phyloP scores from a whole-genome alignment of 2,329 filamentous ascomycete species.

The Dactylonectria estremocensis region DNA sequence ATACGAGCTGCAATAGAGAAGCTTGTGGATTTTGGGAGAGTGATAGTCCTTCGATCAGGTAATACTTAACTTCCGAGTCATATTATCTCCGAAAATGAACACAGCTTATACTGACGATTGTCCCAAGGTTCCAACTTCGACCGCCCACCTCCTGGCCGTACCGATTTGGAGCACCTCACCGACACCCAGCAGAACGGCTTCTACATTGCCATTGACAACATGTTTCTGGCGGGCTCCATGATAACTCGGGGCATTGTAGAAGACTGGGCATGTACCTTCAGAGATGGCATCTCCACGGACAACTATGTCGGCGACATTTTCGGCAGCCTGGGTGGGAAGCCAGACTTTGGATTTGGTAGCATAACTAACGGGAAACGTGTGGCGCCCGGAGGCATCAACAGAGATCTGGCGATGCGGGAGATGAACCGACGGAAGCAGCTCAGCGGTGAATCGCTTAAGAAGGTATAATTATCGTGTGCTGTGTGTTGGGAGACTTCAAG shows the following conservation, averaged over 20 bases:
- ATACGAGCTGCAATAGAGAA: slow-evolving; percentile 71
- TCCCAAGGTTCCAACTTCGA: slow-evolving; percentile 76
- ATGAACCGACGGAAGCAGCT: slow-evolving; percentile 48
- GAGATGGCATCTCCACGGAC: slow-evolving; percentile 67
- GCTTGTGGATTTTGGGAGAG: slow-evolving; percentile 75
- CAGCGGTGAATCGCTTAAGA: slow-evolving; percentile 42
- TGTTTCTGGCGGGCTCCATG: slow-evolving; percentile 76
- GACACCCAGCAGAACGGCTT: slow-evolving; percentile 75
- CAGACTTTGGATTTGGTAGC: slow-evolving; percentile 75
- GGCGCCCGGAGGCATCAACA: slow-evolving; percentile 36
- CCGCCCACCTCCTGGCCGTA: slow-evolving; percentile 72
- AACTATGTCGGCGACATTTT: slow-evolving; percentile 83
- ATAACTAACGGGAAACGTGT: slow-evolving; percentile 56
- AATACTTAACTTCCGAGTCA: slow-evolving; percentile 23
- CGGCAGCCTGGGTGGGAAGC: slow-evolving; percentile 75
- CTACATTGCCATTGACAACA: slow-evolving; percentile 73
- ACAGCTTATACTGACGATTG: slow-evolving; percentile 3
- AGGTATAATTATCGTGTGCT: slow-evolving; percentile 32
- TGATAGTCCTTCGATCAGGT: slow-evolving; percentile 78
- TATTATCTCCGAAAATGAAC: not conserved
- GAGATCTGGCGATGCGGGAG: slow-evolving; percentile 46
- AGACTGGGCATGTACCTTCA: slow-evolving; percentile 73
- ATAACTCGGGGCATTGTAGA: slow-evolving; percentile 75
- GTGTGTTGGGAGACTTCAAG: not conserved
- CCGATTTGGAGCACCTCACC: slow-evolving; percentile 72